Evolutionary conservation across 352 stramenopile species (phyloP).

Genomic region (Pythium rishiriense): DNA sequence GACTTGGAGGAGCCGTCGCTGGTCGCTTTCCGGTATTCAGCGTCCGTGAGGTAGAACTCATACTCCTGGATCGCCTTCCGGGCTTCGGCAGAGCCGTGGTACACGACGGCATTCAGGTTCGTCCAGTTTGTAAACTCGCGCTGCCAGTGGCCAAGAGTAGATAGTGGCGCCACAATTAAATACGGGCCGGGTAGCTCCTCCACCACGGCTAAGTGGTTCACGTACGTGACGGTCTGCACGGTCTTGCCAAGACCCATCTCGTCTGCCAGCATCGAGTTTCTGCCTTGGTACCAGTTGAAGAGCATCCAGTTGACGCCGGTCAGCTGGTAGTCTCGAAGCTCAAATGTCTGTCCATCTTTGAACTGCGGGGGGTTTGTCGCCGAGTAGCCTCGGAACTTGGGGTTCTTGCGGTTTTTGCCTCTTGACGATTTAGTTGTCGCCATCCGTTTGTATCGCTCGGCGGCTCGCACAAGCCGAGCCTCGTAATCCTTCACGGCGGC

Average conservation of each 20-base stretch:
- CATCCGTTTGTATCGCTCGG: slow-evolving; percentile 52
- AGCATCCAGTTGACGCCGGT: slow-evolving; percentile 99
- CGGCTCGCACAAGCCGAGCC: slow-evolving; percentile 51
- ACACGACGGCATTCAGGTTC: slow-evolving; percentile 98
- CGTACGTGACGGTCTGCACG: slow-evolving; percentile 93
- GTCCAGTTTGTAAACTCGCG: slow-evolving; percentile 96
- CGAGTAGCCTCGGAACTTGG: slow-evolving; percentile 76
- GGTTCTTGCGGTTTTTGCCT: slow-evolving; percentile 44
- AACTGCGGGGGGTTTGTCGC: slow-evolving; percentile 53
- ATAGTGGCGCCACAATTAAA: slow-evolving; percentile 97
- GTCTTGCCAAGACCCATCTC: slow-evolving; percentile 98
- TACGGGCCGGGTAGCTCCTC: slow-evolving; percentile 96
- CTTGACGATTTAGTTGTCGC: slow-evolving; percentile 26
- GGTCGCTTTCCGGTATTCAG: slow-evolving; percentile 35
- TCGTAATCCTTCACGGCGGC: slow-evolving; percentile 83
- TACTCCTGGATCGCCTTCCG: slow-evolving; percentile 92
- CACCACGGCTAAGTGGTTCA: slow-evolving; percentile 96
- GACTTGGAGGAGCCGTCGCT: slow-evolving; percentile 16
- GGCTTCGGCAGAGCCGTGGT: slow-evolving; percentile 93
- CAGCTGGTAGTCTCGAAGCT: slow-evolving; percentile 98
- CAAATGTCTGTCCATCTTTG: slow-evolving; percentile 59
- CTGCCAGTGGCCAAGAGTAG: slow-evolving; percentile 98
- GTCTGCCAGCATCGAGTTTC: slow-evolving; percentile 98
- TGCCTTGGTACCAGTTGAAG: slow-evolving; percentile 98
- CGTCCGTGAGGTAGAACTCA: slow-evolving; percentile 91